A percentile compares a stretch with the other conserved stretches of the same genome.
These are phyloP conservation scores for Fusarium bulbicola DNA, from an alignment of 2,329 filamentous ascomycete species.

Conservation along the genomic window DNA sequence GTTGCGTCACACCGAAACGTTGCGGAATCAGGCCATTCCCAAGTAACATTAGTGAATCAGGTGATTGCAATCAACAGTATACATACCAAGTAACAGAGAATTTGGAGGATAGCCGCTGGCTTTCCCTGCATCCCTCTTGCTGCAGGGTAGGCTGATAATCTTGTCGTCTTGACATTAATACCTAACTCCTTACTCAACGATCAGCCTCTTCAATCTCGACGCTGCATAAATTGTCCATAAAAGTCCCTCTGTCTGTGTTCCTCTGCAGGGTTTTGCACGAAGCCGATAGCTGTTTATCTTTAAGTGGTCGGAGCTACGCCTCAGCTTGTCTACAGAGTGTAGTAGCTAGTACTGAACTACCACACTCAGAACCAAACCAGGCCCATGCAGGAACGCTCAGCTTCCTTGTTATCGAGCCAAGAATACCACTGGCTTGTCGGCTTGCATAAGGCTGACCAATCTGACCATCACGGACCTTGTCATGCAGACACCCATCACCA, in stretches of 20 bases:
- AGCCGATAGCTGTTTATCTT: not conserved
- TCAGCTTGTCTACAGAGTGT: not conserved
- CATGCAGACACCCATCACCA: not conserved
- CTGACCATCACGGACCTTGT: not conserved
- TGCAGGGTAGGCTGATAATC: not conserved
- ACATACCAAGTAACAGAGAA: not conserved
- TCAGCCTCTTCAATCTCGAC: not conserved
- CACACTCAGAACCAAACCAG: not conserved
- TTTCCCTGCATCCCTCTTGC: not conserved
- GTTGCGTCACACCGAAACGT: conserved; percentile 23
- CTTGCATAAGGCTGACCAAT: conserved; percentile 19
- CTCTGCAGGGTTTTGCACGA: not conserved
- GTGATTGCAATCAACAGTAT: not conserved
- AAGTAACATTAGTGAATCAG: not conserved
- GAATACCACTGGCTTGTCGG: not conserved
- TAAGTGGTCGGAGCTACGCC: not conserved
- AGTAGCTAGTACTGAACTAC: not conserved
- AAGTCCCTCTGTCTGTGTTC: too few relatives aligned
- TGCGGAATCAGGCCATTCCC: not conserved
- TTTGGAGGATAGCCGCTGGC: not conserved
- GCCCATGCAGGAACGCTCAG: conserved; percentile 23
- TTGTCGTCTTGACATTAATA: not conserved
- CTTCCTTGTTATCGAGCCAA: conserved; percentile 8
- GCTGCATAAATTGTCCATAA: not conserved
- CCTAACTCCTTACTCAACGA: not conserved